Base-by-base conservation (phyloP, 129 eudicot species). In the Silybum marianum region DNA sequence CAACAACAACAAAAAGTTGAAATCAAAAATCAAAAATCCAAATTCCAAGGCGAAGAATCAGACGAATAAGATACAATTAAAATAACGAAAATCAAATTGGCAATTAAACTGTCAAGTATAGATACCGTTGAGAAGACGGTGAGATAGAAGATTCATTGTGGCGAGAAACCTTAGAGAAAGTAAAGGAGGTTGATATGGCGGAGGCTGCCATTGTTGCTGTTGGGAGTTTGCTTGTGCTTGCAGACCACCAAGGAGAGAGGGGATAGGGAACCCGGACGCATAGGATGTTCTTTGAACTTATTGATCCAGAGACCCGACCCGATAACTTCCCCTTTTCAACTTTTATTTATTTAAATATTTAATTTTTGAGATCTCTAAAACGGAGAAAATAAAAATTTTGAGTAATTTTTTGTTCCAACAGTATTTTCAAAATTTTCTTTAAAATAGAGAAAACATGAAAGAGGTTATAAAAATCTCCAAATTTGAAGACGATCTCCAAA, bases 111-210 rank as follows among this genome's bases (percentile, higher is more conserved):
- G 74, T 13, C 6, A 11, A 32, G 40, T 72, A 73, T 62, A 3
- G 6, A 69, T 83, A 80, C 86, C 84, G 54, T 34, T 70, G 82
- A 78, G 83, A 40, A 78, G 26, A 34, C 5, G 42, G 80, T 69
- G 87, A 71, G 24, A 40, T 22, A 30, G 79, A 66, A 2, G 78
- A 62, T 19, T 79, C 42, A 8, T 79, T 78, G 81, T 58, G 74
- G 44, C 77, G 60, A 72, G 87, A 48, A 28, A 78, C 70, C 26
- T 76, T 75, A 9, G 93, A 78, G 34, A 84, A 76, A 62, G 81
- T 82, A 2, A 83, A 78, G 18, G 89, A 77, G 28, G 93, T 60
- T 66, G 97, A 87, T 63, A 88, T 74, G 74, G 93, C 89, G 77
- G 89, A 80, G 16, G 90, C 86, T 79, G 79, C 88, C 90, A 87